phyloP scores from a whole-genome alignment of 2,329 filamentous ascomycete species.

The Metarhizium rileyi region DNA sequence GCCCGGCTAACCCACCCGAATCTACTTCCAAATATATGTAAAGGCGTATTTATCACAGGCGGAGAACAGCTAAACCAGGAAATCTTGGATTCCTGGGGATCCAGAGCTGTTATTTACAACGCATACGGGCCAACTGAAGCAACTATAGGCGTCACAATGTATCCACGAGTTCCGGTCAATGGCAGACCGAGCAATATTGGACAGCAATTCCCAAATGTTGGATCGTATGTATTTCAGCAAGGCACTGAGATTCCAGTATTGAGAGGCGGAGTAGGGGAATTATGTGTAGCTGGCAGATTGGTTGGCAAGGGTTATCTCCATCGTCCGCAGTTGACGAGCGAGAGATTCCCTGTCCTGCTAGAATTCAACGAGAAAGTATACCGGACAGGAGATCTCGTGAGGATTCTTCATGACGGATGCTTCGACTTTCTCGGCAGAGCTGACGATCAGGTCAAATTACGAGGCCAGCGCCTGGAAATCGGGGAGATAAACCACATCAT shows the following conservation, averaged over 20 bases:
- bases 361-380: constrained; percentile 58
- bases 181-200: constrained; percentile 86
- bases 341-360: constrained; percentile 61
- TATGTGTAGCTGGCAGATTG: constrained; percentile 78
- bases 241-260: constrained; percentile 63
- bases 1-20: constrained; percentile 69
- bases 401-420: constrained; percentile 67
- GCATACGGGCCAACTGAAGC: constrained; percentile 88
- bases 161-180: constrained; percentile 65
- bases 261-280: constrained; percentile 71
- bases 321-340: constrained; percentile 62
- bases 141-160: constrained; percentile 88
- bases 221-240: constrained; percentile 66
- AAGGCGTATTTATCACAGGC: constrained; percentile 86
- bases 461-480: constrained; percentile 81
- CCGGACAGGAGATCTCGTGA: constrained; percentile 79
- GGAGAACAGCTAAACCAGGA: constrained; percentile 84
- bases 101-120: constrained; percentile 75
- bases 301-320: constrained; percentile 88
- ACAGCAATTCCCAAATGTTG: constrained; percentile 77
- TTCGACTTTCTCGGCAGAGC: constrained; percentile 83
- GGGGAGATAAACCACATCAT: constrained; percentile 86
- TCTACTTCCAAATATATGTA: constrained; percentile 69
- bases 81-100: constrained; percentile 78
- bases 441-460: constrained; percentile 86